A percentile compares a stretch with the other conserved stretches of the same genome.
These are phyloP conservation scores for Salvia hispanica DNA, from an alignment of 257 asterid genomes.

Conservation along the genomic window DNA sequence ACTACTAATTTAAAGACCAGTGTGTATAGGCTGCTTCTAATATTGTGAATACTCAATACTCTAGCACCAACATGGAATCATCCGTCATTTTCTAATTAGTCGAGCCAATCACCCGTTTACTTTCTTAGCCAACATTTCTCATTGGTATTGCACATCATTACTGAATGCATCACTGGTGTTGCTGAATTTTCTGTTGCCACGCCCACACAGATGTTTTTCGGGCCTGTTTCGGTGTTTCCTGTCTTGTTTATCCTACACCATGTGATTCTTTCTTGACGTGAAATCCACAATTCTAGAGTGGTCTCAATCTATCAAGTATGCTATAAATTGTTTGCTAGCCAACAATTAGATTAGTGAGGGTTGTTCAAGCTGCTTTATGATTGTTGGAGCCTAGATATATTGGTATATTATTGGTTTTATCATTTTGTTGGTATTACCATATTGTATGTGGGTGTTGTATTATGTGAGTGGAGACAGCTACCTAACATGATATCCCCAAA, in stretches of 20 bases:
- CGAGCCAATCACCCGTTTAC: background rate
- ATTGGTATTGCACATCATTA: constrained; percentile 1
- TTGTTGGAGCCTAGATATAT: background rate
- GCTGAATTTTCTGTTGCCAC: background rate
- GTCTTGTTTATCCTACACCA: too few species aligned
- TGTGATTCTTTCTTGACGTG: too few species aligned
- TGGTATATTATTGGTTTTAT: background rate
- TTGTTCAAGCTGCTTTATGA: constrained; percentile 1
- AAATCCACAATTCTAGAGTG: too few species aligned
- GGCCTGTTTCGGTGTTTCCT: too few species aligned
- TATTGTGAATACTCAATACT: constrained; percentile 23
- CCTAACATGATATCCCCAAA: constrained; percentile 33
- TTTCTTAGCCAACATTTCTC: constrained; percentile 15
- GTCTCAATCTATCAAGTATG: too few species aligned
- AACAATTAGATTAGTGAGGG: constrained; percentile 7
- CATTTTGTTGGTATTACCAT: background rate
- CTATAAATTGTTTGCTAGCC: background rate
- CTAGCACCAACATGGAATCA: constrained; percentile 7
- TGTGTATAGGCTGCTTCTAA: constrained; percentile 28
- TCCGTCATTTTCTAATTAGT: background rate
- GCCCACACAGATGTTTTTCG: too few species aligned
- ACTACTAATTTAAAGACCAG: constrained; percentile 22
- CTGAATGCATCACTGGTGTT: constrained; percentile 13
- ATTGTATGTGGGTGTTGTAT: constrained; percentile 10
- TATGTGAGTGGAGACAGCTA: constrained; percentile 37